phyloP scores from a whole-genome alignment of 148 eudicot genomes.

The Silene conica region DNA sequence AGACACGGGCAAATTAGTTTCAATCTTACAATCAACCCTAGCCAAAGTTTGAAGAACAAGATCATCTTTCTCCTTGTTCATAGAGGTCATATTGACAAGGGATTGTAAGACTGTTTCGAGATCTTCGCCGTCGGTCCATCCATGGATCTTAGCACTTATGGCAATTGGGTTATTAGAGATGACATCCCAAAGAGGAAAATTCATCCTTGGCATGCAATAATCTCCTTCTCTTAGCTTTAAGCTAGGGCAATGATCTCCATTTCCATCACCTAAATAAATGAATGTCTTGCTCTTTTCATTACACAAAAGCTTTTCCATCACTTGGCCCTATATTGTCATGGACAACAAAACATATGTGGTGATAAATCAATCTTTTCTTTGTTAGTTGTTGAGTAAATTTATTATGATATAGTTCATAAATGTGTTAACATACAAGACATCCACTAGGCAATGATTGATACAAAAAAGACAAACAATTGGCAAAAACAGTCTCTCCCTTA shows the following conservation, averaged over 20 bases:
- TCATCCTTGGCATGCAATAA: conserved; percentile 35
- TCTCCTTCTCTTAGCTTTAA: conserved; percentile 27
- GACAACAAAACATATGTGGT: conserved; percentile 5
- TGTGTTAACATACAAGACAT: not conserved
- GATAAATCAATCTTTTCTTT: conserved; percentile 9
- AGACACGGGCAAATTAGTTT: conserved; percentile 18
- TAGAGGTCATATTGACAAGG: conserved; percentile 11
- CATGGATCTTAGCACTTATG: conserved; percentile 30
- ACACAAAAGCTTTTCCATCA: conserved; percentile 27
- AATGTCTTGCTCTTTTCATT: conserved; percentile 25
- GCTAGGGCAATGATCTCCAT: conserved; percentile 36
- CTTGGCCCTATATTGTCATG: conserved; percentile 24
- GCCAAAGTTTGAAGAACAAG: conserved; percentile 7
- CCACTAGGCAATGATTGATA: no score
- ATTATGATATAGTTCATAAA: not conserved
- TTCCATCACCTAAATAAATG: conserved; percentile 42
- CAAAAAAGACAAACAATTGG: no score
- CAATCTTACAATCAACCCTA: conserved; percentile 20
- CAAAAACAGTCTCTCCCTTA: no score
- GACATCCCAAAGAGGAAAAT: conserved; percentile 33
- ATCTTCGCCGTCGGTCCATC: conserved; percentile 34
- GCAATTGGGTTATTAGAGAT: conserved; percentile 25
- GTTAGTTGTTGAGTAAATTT: not conserved
- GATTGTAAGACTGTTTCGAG: conserved; percentile 23
- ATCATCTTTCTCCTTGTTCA: conserved; percentile 7